phyloP scores from a whole-genome alignment of 768 basidiomycete species.

The Pholiota microspora region DNA sequence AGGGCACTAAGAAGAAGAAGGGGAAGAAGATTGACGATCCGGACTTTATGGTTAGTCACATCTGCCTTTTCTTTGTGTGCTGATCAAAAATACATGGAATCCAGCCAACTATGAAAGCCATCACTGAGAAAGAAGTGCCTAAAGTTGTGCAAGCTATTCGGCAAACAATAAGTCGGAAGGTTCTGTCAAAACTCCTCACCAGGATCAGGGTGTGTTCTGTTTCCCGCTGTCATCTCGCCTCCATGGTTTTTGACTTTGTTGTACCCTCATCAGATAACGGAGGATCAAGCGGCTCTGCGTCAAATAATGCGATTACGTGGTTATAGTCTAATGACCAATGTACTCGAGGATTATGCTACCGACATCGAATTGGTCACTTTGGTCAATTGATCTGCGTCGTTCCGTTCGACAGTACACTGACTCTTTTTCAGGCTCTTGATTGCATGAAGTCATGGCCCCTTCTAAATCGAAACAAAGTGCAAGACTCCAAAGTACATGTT shows the following conservation, averaged over 20 bases:
- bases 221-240: not conserved
- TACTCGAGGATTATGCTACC: constrained; percentile 71
- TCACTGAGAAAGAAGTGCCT: constrained; percentile 78
- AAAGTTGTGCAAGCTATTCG: constrained; percentile 91
- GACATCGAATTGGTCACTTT: constrained; percentile 71
- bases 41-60: constrained; percentile 72
- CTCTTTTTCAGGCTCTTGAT: constrained; percentile 50
- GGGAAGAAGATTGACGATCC: constrained; percentile 88
- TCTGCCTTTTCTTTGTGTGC: constrained; percentile 1
- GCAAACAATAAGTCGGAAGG: constrained; percentile 80
- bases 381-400: constrained; percentile 41
- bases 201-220: constrained; percentile 73
- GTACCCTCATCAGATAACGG: constrained; percentile 65
- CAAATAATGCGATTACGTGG: constrained; percentile 92
- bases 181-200: constrained; percentile 79
- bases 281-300: constrained; percentile 72
- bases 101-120: constrained; percentile 75
- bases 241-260: not conserved
- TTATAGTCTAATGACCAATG: constrained; percentile 86
- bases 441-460: constrained; percentile 80
- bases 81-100: constrained; percentile 7
- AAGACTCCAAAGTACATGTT: constrained; percentile 66
- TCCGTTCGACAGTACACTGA: not conserved
- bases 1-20: constrained; percentile 93
- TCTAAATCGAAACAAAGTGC: constrained; percentile 86